Percentiles rank a stretch among this genome's conserved stretches.
Evolutionary conservation across 2,329 filamentous ascomycete species (phyloP).

Genomic region (Cryphonectria japonica): DNA sequence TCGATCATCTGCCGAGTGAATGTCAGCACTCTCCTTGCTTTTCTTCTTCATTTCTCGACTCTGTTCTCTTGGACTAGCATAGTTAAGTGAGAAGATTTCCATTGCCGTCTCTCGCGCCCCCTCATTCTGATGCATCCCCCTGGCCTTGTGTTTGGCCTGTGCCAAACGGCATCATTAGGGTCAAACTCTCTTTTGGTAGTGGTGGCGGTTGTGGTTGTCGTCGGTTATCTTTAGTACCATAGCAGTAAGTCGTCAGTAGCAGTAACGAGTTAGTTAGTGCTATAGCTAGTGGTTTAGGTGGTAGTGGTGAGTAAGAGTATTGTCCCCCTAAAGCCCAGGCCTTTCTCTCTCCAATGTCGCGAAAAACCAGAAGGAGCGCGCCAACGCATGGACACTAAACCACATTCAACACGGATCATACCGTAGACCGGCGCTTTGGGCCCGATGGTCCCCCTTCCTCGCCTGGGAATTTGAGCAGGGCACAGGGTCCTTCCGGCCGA

Average conservation of each 20-base stretch:
- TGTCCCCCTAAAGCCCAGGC: background rate
- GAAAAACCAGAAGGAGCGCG: background rate
- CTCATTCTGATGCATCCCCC: constrained; percentile 20
- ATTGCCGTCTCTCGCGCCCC: constrained; percentile 3
- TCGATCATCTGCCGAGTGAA: constrained; percentile 17
- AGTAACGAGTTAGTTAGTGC: background rate
- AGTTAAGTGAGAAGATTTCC: too few relatives aligned
- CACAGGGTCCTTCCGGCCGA: background rate
- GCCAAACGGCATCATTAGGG: background rate
- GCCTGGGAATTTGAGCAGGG: background rate
- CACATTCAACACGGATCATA: background rate
- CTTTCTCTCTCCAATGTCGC: background rate
- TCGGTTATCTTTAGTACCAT: background rate
- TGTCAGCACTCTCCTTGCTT: constrained; percentile 26
- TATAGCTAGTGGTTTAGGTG: background rate
- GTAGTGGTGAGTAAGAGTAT: background rate
- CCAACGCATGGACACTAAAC: constrained; percentile 4
- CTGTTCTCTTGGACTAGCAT: too few relatives aligned
- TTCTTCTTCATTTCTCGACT: too few relatives aligned
- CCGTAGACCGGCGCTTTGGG: constrained; percentile 9
- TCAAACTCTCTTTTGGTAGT: background rate
- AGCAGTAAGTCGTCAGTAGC: background rate
- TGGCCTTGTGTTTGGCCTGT: constrained; percentile 1
- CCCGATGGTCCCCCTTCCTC: background rate
- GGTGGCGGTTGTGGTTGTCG: background rate